Base-by-base conservation (phyloP, 345 rosid genomes). In the Populus euphratica region DNA sequence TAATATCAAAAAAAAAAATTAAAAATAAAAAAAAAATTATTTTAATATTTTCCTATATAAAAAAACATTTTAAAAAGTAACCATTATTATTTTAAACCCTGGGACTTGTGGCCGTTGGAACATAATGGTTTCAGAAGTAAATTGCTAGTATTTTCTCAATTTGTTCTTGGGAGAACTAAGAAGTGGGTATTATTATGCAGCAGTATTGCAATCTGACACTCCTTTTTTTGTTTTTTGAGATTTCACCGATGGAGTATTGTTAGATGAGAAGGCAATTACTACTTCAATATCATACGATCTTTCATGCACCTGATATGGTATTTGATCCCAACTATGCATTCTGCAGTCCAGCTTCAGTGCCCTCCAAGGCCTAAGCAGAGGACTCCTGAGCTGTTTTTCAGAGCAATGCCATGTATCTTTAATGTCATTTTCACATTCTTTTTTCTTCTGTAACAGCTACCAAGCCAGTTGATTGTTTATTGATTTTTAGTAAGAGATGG, bases 1-100 rank as follows among this genome's bases (percentile, higher is more conserved):
- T 33, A 4, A 4, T 33, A 5, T 33, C 0, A 33, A 33, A 33
- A 33, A 33, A n/a, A n/a, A n/a, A n/a, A n/a, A n/a, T n/a, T n/a
- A 33, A 33, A 33, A 33, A 33, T 33, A 33, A 33, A 33, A 33
- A 33, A 33, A 4, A 33, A 4, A 33, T 33, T 33, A 33, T 33
- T 33, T 33, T 33, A 0, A 33, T 33, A 0, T 0, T 33, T 4
- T 33, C 4, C 5, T 0, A 0, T 4, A 0, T 4, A 33, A 4
- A 33, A 33, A 33, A 4, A 33, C 5, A 33, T 5, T 33, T 33
- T 33, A 33, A 33, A 33, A 33, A 33, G 0, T 0, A 33, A 33
- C 0, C 5, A 0, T 0, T 33, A 33, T 33, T 5, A 33, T 33
- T 33, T 33, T 33, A 33, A 33, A 18, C 59, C 59, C 20, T 0